A percentile compares a stretch with the other conserved stretches of the same genome.
Conservation (phyloP, 345 rosid species). For the Noccaea bulbosa region DNA sequence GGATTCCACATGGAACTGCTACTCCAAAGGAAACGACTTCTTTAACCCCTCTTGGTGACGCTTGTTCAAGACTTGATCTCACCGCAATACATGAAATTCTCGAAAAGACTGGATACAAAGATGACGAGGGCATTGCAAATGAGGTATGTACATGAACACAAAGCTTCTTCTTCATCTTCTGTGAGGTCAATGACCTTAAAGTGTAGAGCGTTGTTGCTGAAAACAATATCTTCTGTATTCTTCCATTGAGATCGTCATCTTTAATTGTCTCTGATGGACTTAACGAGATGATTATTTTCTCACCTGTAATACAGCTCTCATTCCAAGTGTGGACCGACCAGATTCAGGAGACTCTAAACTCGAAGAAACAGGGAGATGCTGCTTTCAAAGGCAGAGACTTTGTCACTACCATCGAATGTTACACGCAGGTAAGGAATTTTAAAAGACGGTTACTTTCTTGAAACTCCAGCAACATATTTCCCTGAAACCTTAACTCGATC, state of each 20-base stretch:
- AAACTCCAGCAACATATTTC: slow-evolving; percentile 5
- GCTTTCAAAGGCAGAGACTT: slow-evolving; percentile 65
- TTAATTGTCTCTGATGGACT: not conserved
- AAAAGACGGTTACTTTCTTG: slow-evolving; percentile 13
- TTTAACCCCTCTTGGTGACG: slow-evolving; percentile 74
- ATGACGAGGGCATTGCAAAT: slow-evolving; percentile 81
- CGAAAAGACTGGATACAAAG: slow-evolving; percentile 76
- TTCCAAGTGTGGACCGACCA: slow-evolving; percentile 77
- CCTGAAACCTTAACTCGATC: slow-evolving; percentile 10
- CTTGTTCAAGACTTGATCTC: slow-evolving; percentile 78
- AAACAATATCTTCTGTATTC: slow-evolving; percentile 2
- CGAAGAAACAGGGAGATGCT: slow-evolving; percentile 68
- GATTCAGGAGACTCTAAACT: slow-evolving; percentile 67
- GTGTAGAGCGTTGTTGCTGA: slow-evolving; percentile 18
- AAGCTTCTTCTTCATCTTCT: slow-evolving; percentile 1
- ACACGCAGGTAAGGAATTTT: slow-evolving; percentile 51
- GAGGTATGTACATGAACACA: slow-evolving; percentile 56
- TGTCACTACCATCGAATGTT: slow-evolving; percentile 59
- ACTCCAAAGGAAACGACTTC: slow-evolving; percentile 51
- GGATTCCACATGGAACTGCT: slow-evolving; percentile 61
- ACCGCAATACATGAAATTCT: slow-evolving; percentile 80
- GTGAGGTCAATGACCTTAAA: not conserved
- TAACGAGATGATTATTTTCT: slow-evolving; percentile 1
- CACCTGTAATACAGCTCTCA: slow-evolving; percentile 60
- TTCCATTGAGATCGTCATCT: not conserved